Conservation (phyloP, 768 basidiomycete genomes). For the Rhodotorula babjevae region DNA sequence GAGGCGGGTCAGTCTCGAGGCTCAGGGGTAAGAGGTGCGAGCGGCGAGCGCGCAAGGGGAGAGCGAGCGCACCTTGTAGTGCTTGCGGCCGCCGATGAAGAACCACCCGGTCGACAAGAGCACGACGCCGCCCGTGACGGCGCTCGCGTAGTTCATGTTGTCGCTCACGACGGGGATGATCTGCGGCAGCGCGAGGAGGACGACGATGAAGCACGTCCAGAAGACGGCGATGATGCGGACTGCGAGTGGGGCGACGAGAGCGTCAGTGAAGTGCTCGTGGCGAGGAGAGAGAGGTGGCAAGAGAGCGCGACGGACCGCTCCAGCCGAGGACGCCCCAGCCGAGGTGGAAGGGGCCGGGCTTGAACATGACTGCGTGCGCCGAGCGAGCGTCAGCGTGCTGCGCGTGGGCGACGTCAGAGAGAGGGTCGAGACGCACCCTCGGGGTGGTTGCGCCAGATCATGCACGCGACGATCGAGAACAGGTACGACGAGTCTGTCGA, state of each 20-base stretch:
- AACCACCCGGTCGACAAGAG: conserved; percentile 44
- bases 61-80: conserved; percentile 44
- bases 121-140: conserved; percentile 44
- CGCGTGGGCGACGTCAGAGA: background rate
- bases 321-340: conserved; percentile 36
- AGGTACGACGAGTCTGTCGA: conserved; percentile 32
- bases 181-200: conserved; percentile 43
- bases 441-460: conserved; percentile 41
- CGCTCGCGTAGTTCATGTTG: conserved; percentile 31
- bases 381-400: background rate
- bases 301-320: conserved; percentile 17
- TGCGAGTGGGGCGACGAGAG: background rate
- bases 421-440: conserved; percentile 2
- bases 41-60: no score
- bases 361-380: conserved; percentile 35
- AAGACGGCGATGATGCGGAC: conserved; percentile 18
- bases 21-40: no score
- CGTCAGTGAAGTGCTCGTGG: no score
- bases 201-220: conserved; percentile 46
- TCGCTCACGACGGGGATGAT: conserved; percentile 18
- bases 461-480: conserved; percentile 39
- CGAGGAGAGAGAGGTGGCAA: no score
- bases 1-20: background rate
- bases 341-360: conserved; percentile 46
- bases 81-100: conserved; percentile 44